Evolutionary conservation across 306 rosid genomes (phyloP).

Genomic region (Cucurbita pepo): DNA sequence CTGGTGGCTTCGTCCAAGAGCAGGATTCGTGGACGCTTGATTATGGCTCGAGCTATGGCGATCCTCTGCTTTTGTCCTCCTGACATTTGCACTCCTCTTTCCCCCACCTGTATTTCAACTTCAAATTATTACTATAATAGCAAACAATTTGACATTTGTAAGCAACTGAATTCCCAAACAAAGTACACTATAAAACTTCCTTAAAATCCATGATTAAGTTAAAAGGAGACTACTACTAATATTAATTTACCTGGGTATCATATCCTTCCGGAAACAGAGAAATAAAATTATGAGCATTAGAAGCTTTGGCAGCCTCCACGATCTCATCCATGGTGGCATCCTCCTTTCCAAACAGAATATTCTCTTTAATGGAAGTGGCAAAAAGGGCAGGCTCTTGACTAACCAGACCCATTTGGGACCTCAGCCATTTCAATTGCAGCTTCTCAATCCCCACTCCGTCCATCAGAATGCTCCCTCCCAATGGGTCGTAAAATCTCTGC

Average conservation of each 20-base stretch:
- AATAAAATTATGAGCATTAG: constrained; percentile 78
- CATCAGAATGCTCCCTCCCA: constrained; percentile 41
- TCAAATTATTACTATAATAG: too few relatives aligned
- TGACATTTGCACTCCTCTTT: constrained; percentile 81
- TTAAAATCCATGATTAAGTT: too few relatives aligned
- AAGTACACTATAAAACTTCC: too few relatives aligned
- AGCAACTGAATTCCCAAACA: too few relatives aligned
- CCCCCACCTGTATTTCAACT: constrained; percentile 32
- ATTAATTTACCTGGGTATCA: constrained; percentile 87
- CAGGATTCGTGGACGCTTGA: constrained; percentile 55
- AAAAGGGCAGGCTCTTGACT: constrained; percentile 91
- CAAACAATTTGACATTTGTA: too few relatives aligned
- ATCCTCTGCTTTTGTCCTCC: constrained; percentile 95
- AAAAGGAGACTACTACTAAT: too few relatives aligned
- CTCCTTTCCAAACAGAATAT: constrained; percentile 74
- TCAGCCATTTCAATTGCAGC: constrained; percentile 66
- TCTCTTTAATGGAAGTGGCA: constrained; percentile 67
- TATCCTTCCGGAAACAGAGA: constrained; percentile 53
- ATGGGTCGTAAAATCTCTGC: constrained; percentile 81
- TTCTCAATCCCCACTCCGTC: constrained; percentile 51
- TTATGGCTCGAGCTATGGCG: constrained; percentile 72
- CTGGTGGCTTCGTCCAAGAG: constrained; percentile 86
- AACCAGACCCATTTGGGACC: constrained; percentile 85
- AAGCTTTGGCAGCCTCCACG: constrained; percentile 53
- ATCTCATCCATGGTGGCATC: constrained; percentile 48